These are phyloP conservation scores for Craterostigma plantagineum DNA, from an alignment of 257 asterid genomes.

Conservation along the genomic window DNA sequence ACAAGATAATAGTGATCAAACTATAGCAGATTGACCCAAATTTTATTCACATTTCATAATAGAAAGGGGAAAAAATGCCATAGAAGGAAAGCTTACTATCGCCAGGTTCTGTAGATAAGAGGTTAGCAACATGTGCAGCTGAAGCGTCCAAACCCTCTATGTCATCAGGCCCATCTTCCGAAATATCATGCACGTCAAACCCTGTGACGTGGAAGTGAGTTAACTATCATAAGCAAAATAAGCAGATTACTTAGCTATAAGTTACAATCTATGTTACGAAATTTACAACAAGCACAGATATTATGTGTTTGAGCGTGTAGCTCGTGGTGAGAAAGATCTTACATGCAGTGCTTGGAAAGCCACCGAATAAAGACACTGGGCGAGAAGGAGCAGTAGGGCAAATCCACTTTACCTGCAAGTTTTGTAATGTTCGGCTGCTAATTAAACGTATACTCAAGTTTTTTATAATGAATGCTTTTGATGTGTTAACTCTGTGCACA, in stretches of 20 bases:
- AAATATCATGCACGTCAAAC: constrained; percentile 78
- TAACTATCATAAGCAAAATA: too few relatives aligned
- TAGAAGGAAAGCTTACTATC: constrained; percentile 43
- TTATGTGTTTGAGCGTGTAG: neutral
- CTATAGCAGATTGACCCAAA: too few relatives aligned
- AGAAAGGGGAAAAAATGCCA: too few relatives aligned
- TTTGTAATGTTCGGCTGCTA: constrained; percentile 5
- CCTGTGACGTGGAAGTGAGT: constrained; percentile 16
- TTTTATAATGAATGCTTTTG: neutral
- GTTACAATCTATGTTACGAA: too few relatives aligned
- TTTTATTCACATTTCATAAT: too few relatives aligned
- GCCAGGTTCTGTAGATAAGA: constrained; percentile 67
- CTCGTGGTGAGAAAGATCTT: constrained; percentile 11
- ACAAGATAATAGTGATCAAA: too few relatives aligned
- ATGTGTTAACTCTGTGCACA: too few relatives aligned
- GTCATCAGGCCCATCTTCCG: constrained; percentile 64
- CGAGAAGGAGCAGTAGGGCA: constrained; percentile 89
- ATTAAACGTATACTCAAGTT: neutral
- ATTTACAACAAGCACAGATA: neutral
- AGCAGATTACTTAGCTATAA: too few relatives aligned
- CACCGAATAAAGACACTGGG: constrained; percentile 61
- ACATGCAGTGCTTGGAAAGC: constrained; percentile 82
- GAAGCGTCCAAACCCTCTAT: constrained; percentile 75
- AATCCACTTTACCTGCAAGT: constrained; percentile 68
- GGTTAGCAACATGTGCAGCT: constrained; percentile 79